phyloP scores from a whole-genome alignment of 306 rosid genomes.

The Prunus fruticosa region DNA sequence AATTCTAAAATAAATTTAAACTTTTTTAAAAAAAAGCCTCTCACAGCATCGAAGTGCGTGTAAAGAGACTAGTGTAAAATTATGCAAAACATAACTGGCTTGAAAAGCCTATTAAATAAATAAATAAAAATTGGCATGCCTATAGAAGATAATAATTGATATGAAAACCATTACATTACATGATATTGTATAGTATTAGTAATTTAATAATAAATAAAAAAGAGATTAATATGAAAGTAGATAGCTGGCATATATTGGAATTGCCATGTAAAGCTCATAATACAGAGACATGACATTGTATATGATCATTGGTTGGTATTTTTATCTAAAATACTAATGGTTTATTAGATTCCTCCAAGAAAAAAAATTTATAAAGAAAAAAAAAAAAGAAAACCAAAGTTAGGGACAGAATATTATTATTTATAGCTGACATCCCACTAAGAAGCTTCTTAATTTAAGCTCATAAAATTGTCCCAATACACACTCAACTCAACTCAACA shows the following conservation, averaged over 20 bases:
- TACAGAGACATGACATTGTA: background rate
- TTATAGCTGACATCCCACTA: background rate
- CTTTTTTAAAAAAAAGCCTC: too few relatives aligned
- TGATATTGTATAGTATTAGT: too few relatives aligned
- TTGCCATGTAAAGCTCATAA: conserved; percentile 3
- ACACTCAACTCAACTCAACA: background rate
- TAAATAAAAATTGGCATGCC: too few relatives aligned
- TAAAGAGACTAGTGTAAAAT: too few relatives aligned
- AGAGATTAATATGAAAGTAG: background rate
- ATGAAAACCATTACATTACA: too few relatives aligned
- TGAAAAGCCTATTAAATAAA: too few relatives aligned
- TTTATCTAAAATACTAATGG: background rate
- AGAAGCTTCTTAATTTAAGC: background rate
- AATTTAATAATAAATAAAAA: too few relatives aligned
- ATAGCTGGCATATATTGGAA: background rate
- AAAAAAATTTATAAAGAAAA: background rate
- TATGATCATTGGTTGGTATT: background rate
- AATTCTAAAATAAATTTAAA: too few relatives aligned
- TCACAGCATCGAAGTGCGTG: too few relatives aligned
- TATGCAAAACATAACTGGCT: too few relatives aligned
- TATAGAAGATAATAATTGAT: too few relatives aligned
- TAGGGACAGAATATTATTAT: background rate
- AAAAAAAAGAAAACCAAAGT: background rate
- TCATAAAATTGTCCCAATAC: background rate
- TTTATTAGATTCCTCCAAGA: background rate